phyloP scores from a whole-genome alignment of 306 rosid species.

The Quillaja saponaria region DNA sequence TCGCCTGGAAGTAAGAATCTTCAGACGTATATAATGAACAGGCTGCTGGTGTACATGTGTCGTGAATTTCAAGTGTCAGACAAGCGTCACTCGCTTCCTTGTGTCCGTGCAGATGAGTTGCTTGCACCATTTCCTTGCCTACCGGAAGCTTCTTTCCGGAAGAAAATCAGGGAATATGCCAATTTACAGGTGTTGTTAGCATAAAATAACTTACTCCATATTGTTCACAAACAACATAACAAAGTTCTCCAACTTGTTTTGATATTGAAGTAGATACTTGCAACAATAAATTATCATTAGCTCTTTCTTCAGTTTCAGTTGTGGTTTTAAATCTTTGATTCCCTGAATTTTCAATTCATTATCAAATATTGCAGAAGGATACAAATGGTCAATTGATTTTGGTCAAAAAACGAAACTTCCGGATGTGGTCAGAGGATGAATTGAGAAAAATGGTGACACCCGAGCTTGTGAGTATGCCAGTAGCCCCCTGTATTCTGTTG shows the following conservation, averaged over 20 bases:
- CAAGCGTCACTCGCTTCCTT: slow-evolving; percentile 60
- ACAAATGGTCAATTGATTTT: slow-evolving; percentile 70
- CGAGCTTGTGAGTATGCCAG: slow-evolving; percentile 73
- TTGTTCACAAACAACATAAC: slow-evolving; percentile 1
- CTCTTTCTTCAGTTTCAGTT: too few relatives aligned
- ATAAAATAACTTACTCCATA: slow-evolving; percentile 1
- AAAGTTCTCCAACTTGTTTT: slow-evolving; percentile 9
- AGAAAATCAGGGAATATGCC: slow-evolving; percentile 79
- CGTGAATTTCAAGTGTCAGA: slow-evolving; percentile 88
- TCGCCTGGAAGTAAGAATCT: slow-evolving; percentile 95
- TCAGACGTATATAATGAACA: slow-evolving; percentile 82
- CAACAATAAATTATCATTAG: too few relatives aligned
- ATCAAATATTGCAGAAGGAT: slow-evolving; percentile 59
- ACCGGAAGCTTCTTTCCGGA: slow-evolving; percentile 76
- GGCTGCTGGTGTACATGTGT: slow-evolving; percentile 79
- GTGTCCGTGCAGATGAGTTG: slow-evolving; percentile 63
- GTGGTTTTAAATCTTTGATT: too few relatives aligned
- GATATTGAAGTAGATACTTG: slow-evolving; percentile 3
- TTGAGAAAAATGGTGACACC: slow-evolving; percentile 87
- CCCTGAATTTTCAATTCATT: slow-evolving; percentile 40
- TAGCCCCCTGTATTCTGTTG: slow-evolving; percentile 26
- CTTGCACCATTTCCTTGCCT: slow-evolving; percentile 78
- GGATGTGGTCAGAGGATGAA: slow-evolving; percentile 79
- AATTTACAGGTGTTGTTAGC: slow-evolving; percentile 63
- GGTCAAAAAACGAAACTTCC: slow-evolving; percentile 83